A percentile compares a stretch with the other conserved stretches of the same genome.
Conservation (phyloP, 805 yeast genomes). For the Millerago galiae region DNA sequence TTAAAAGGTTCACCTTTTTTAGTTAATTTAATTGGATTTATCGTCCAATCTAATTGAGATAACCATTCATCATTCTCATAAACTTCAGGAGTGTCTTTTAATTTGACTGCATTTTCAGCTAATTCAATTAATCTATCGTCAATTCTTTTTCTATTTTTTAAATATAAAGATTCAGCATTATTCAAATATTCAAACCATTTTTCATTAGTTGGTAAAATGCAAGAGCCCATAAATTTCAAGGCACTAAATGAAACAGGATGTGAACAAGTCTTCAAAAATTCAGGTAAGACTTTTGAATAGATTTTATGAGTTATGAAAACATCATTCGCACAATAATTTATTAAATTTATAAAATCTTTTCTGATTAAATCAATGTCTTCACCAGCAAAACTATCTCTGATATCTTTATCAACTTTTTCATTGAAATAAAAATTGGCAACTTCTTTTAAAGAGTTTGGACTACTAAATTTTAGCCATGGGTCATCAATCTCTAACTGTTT, state of each 20-base stretch:
- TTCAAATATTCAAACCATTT: constrained; percentile 70
- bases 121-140: constrained; percentile 50
- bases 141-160: constrained; percentile 49
- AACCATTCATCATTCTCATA: constrained; percentile 78
- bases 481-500: constrained; percentile 38
- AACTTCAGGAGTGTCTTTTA: constrained; percentile 36
- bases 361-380: constrained; percentile 47
- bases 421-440: constrained; percentile 78
- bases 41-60: constrained; percentile 82
- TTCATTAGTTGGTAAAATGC: constrained; percentile 71
- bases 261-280: constrained; percentile 62
- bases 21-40: constrained; percentile 50
- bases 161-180: constrained; percentile 61
- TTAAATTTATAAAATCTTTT: constrained; percentile 51
- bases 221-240: constrained; percentile 61
- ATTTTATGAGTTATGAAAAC: constrained; percentile 71
- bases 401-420: constrained; percentile 55
- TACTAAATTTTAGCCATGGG: constrained; percentile 80
- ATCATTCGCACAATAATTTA: constrained; percentile 82
- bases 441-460: constrained; percentile 72
- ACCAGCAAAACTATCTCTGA: constrained; percentile 58
- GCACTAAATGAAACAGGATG: constrained; percentile 96
- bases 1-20: constrained; percentile 66
- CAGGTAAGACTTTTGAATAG: constrained; percentile 61
- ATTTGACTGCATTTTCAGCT: constrained; percentile 50